Base-by-base conservation (phyloP, 176 grass and related monocot species). In the Oryza rufipogon region DNA sequence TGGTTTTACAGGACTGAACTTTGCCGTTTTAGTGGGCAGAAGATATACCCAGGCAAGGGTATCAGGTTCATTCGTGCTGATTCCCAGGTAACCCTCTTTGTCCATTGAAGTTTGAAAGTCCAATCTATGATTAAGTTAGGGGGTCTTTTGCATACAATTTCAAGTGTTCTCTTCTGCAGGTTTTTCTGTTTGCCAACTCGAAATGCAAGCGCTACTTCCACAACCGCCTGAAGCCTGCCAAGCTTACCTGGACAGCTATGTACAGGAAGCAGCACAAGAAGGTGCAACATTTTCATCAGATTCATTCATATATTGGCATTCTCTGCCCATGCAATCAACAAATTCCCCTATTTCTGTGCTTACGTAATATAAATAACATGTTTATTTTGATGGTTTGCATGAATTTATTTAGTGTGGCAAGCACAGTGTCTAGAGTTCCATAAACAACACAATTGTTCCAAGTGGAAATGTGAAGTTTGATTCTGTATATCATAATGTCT, bases 191-290 rank as follows among this genome's bases (percentile, higher is more conserved):
- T 5, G 89, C 92, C 4, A 97, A 97, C 83, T 97, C 94, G 9
- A 97, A 97, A 90, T 97, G 94, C 80, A 97, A 97, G 83, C 79
- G 92, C 5, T 97, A 97, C 77, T 94, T 94, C 88, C 92, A 94
- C 87, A 97, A 97, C 88, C 90, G 92, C 7, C 83, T 97, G 60
- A 97, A 94, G 92, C 94, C 94, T 33, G 94, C 94, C 7, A 97
- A 97, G 83, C 94, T 97, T 90, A 89, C 85, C 69, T 97, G 92
- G 94, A 97, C 94, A 79, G 94, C 94, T 38, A 87, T 97, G 88
- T 97, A 97, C 90, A 83, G 92, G 81, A 97, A 97, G 83, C 94
- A 94, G 48, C 94, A 97, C 87, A 97, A 97, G 90, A 97, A 97
- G 94, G 94, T 97, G 74, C 8, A 17, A 34, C 15, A 38, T 61